Evolutionary conservation across 345 rosid species (phyloP).

Genomic region (Mercurialis annua): DNA sequence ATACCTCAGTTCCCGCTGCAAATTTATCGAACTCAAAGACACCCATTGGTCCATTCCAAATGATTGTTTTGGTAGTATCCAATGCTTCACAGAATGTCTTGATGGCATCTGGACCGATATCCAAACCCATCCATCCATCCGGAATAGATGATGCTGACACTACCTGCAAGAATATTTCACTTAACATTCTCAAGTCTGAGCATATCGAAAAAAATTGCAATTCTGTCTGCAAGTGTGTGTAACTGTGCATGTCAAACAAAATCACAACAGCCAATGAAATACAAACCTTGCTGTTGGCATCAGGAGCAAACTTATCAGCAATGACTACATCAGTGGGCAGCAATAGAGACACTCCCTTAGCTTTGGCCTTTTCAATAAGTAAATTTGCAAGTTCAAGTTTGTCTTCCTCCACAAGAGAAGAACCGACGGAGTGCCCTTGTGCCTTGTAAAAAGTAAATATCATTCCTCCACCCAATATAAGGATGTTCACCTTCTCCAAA

Average conservation of each 20-base stretch:
- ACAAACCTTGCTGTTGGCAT: conserved; percentile 87
- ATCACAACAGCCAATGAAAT: background rate
- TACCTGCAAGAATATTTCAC: conserved; percentile 40
- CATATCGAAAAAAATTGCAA: background rate
- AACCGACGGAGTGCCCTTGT: conserved; percentile 70
- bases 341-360: conserved; percentile 71
- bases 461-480: conserved; percentile 92
- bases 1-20: conserved; percentile 86
- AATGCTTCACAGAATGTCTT: conserved; percentile 62
- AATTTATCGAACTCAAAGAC: conserved; percentile 91
- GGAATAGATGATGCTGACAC: conserved; percentile 77
- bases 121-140: conserved; percentile 97
- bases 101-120: conserved; percentile 80
- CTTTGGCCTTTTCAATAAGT: conserved; percentile 76
- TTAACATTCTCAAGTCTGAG: conserved; percentile 6
- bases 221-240: background rate
- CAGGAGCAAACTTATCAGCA: conserved; percentile 88
- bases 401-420: conserved; percentile 85
- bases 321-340: conserved; percentile 80
- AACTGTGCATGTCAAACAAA: background rate
- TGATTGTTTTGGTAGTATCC: conserved; percentile 70
- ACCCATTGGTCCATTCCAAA: conserved; percentile 99
- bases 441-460: conserved; percentile 87
- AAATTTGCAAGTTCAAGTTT: conserved; percentile 72
- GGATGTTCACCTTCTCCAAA: conserved; percentile 60